Evolutionary conservation across 2,329 filamentous ascomycete genomes (phyloP), one percentile per base, ranked within the genome.

Genomic region (Fusarium anthophilum): DNA sequence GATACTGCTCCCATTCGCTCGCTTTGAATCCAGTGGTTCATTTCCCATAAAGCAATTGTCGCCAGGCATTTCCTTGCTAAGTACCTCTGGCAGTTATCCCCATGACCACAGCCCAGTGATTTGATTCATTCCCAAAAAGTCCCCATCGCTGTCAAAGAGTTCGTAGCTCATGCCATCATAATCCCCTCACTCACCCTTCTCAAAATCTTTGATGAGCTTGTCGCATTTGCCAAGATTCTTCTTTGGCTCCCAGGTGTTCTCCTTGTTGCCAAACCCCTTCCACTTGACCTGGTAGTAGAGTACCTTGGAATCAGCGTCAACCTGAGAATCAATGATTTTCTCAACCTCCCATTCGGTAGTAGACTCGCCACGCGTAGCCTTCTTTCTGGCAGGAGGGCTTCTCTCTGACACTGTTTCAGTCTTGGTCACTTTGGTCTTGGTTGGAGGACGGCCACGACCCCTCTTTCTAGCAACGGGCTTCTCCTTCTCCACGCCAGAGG

Each of bases 191-290:
- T 35, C 38, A 24, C 53, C 39, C 24, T 69, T 75, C 67, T 87
- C 82, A 64, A 83, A 87, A 5, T 75, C 79, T 15, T 76, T 74
- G 38, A 88, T 72, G 2, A 84, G 70, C 5, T 74, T 72, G 15
- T 69, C 63, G 62, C 86, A 87, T 6, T 85, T 81, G 0, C 56
- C 60, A 24, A 90, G 74, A 63, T 88, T 85, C 24, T 64, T 76
- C 75, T 81, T 84, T 4, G 86, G 86, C 80, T 89, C 88, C 89
- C 88, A 90, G 0, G 87, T 89, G 66, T 86, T 88, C 3, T 86
- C 77, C 24, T 81, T 78, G 2, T 74, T 69, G 1, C 81, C 57
- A 61, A 83, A 90, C 1, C 85, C 86, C 72, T 85, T 84, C 89
- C 88, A 90, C 77, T 90, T 88, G 60, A 91, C 83, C 8, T 81